A percentile compares a stretch with the other conserved stretches of the same genome.
Conservation (phyloP, 805 yeast species). For the Candida ulmi region DNA sequence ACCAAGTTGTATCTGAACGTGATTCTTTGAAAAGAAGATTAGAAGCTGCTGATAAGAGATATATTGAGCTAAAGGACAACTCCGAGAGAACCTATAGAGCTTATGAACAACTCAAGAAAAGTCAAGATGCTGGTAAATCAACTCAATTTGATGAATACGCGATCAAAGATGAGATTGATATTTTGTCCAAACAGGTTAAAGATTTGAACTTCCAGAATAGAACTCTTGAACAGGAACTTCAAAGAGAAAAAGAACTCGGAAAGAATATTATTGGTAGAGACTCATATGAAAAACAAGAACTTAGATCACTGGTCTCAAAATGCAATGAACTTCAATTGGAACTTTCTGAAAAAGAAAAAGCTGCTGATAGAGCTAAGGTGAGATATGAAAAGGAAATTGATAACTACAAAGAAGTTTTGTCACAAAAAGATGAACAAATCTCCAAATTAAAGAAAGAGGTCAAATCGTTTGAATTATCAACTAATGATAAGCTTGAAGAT, state of each 20-base stretch:
- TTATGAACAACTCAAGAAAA: conserved; percentile 13
- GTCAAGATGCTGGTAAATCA: conserved; percentile 4
- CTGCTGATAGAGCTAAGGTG: conserved; percentile 14
- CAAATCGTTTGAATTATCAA: conserved; percentile 25
- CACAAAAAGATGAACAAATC: conserved; percentile 33
- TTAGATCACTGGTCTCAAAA: conserved; percentile 30
- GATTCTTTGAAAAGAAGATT: conserved; percentile 18
- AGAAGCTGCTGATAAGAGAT: conserved; percentile 16
- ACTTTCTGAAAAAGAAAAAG: conserved; percentile 17
- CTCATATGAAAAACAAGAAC: conserved; percentile 31
- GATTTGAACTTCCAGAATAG: conserved; percentile 31
- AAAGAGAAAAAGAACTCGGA: conserved; percentile 23
- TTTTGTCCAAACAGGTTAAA: conserved; percentile 27
- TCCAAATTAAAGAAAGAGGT: conserved; percentile 29
- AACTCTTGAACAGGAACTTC: conserved; percentile 31
- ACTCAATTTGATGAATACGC: conserved; percentile 9
- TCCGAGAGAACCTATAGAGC: conserved; percentile 24
- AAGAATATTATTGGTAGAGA: conserved; percentile 10
- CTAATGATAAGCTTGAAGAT: conserved; percentile 28
- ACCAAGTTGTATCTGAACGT: conserved; percentile 22
- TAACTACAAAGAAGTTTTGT: conserved; percentile 17
- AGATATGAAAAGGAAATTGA: conserved; percentile 20
- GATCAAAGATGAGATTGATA: conserved; percentile 26
- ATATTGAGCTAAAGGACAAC: conserved; percentile 24
- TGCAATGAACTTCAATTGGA: conserved; percentile 28